A percentile compares a stretch with the other conserved stretches of the same genome.
phyloP scores from a whole-genome alignment of 1,284 basidiomycete species.

The Limonomyces culmigenus region DNA sequence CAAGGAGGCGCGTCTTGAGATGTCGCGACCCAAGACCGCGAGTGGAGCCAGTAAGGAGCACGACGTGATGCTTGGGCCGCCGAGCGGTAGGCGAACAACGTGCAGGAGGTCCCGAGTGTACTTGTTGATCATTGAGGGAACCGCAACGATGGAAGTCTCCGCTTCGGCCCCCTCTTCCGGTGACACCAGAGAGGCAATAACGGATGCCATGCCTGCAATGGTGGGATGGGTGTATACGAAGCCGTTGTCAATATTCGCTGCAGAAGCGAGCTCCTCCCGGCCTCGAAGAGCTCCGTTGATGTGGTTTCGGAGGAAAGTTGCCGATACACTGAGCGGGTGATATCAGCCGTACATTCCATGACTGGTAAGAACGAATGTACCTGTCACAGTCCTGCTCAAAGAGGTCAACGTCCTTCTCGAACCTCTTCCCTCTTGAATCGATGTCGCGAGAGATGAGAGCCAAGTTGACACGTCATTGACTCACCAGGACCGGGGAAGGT shows the following conservation, averaged over 20 bases:
- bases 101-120: not conserved
- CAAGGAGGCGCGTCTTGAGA: slow-evolving; percentile 11
- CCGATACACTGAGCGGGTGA: slow-evolving; percentile 14
- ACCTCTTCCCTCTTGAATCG: too few relatives aligned
- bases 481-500: too few relatives aligned
- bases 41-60: slow-evolving; percentile 19
- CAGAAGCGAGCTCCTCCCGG: not conserved
- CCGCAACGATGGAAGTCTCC: not conserved
- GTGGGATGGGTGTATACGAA: slow-evolving; percentile 2
- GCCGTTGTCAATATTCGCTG: not conserved
- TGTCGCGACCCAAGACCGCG: slow-evolving; percentile 16
- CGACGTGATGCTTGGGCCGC: slow-evolving; percentile 7
- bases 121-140: not conserved
- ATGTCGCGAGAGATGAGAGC: too few relatives aligned
- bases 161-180: not conserved
- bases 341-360: too few relatives aligned
- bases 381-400: slow-evolving; percentile 21
- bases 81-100: not conserved
- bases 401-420: slow-evolving; percentile 12
- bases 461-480: too few relatives aligned
- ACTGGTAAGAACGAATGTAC: too few relatives aligned
- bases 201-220: not conserved
- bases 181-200: not conserved
- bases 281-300: slow-evolving; percentile 13
- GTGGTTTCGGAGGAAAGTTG: slow-evolving; percentile 16